Conservation (phyloP, 2,329 filamentous ascomycete species). For the Cercospora canescens region DNA sequence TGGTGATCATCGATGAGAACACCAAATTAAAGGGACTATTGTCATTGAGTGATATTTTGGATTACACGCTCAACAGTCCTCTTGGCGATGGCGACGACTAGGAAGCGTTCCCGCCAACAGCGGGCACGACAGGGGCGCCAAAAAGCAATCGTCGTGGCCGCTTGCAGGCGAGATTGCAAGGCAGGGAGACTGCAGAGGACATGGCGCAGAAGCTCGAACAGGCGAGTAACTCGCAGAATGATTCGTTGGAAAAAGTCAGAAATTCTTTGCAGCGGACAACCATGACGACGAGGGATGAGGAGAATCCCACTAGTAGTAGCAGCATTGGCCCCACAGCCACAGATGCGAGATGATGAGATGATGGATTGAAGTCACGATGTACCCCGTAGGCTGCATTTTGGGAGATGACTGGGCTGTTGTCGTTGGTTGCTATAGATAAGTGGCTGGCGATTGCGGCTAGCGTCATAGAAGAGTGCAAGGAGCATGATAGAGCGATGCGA, state of each 20-base stretch:
- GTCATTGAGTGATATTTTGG: constrained; percentile 92
- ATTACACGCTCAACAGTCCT: constrained; percentile 70
- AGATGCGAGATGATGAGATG: neutral
- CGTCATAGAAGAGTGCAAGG: neutral
- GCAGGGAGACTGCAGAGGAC: neutral
- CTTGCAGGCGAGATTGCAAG: neutral
- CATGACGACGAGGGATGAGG: neutral
- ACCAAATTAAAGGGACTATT: constrained; percentile 84
- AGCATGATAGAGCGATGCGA: neutral
- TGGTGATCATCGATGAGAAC: constrained; percentile 90
- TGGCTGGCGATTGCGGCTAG: neutral
- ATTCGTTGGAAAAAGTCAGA: neutral
- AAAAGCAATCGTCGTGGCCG: neutral
- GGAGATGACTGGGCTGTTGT: neutral
- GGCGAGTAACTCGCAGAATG: neutral
- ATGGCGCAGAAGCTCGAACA: neutral
- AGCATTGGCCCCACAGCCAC: neutral
- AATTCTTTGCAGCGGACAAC: constrained; percentile 3
- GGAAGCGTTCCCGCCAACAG: neutral
- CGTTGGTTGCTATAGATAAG: neutral
- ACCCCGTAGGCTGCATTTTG: neutral
- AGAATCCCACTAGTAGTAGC: neutral
- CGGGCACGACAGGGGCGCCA: neutral
- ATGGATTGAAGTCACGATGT: neutral
- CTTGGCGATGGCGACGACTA: constrained; percentile 31